A percentile compares a stretch with the other conserved stretches of the same genome.
phyloP scores from a whole-genome alignment of 1,139 yeast species.

The Candida sp. region DNA sequence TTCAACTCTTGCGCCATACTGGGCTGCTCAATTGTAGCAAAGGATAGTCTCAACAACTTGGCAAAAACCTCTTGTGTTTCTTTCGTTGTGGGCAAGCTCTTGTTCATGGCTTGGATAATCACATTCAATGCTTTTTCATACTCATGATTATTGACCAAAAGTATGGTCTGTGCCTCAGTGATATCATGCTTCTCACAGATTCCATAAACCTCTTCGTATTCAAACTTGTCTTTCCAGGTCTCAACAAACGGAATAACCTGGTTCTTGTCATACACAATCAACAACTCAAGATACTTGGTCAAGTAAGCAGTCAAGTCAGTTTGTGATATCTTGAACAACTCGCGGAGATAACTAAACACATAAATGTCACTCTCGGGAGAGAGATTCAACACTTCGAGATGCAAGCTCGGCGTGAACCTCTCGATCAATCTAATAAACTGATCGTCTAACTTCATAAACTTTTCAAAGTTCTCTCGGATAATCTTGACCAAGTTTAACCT shows the following conservation, averaged over 20 bases:
- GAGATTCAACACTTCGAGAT: constrained; percentile 31
- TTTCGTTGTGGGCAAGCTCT: constrained; percentile 11
- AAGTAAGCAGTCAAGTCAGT: constrained; percentile 18
- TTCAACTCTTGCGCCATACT: constrained; percentile 22
- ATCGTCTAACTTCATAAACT: constrained; percentile 38
- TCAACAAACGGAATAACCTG: constrained; percentile 21
- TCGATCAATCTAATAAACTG: constrained; percentile 40
- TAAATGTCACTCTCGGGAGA: constrained; percentile 17
- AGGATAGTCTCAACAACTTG: constrained; percentile 36
- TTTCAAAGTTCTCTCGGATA: constrained; percentile 38
- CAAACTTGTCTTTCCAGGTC: constrained; percentile 15
- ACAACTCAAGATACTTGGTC: constrained; percentile 32
- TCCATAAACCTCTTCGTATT: constrained; percentile 20
- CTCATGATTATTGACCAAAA: constrained; percentile 24
- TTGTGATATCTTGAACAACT: constrained; percentile 18
- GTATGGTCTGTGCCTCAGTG: constrained; percentile 24
- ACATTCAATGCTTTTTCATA: constrained; percentile 29
- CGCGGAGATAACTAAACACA: constrained; percentile 32
- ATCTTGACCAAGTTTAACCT: constrained; percentile 35
- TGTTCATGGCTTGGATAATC: constrained; percentile 24
- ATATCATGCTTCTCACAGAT: constrained; percentile 29
- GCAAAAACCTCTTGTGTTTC: constrained; percentile 23
- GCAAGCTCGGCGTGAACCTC: constrained; percentile 40
- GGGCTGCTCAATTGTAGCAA: constrained; percentile 37
- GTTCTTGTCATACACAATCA: constrained; percentile 27